Conservation (phyloP, 495 filamentous ascomycete species). For the Neurospora discreta region DNA sequence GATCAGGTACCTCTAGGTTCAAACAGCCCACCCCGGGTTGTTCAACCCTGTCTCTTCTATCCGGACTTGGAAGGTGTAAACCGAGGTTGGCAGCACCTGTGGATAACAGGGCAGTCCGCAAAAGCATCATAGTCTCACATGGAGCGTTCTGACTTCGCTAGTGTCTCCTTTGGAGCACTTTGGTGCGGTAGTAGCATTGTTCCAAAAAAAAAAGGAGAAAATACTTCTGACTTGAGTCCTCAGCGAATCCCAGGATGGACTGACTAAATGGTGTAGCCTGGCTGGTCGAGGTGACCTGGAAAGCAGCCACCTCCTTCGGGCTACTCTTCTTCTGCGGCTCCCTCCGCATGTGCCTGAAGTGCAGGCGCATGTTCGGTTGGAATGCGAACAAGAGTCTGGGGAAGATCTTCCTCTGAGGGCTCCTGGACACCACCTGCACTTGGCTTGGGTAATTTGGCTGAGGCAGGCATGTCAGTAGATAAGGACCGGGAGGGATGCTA, state of each 20-base stretch:
- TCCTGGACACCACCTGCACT: conserved; percentile 27
- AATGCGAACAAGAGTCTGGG: conserved; percentile 72
- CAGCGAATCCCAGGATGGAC: neutral
- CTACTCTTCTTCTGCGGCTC: conserved; percentile 26
- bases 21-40: neutral
- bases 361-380: conserved; percentile 55
- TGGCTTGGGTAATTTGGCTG: conserved; percentile 39
- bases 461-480: neutral
- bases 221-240: neutral
- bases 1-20: neutral
- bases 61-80: neutral
- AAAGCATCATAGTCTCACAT: neutral
- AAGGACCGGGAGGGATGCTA: neutral
- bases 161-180: neutral
- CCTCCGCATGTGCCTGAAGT: conserved; percentile 40
- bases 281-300: neutral
- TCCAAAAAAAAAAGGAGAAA: neutral
- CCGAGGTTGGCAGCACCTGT: neutral
- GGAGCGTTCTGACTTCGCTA: neutral
- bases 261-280: neutral
- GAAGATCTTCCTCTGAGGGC: conserved; percentile 35
- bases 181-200: neutral
- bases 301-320: neutral
- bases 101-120: neutral
- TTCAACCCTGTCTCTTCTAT: neutral